Conservation (phyloP, 108 stramenopile genomes). For the Nitzschia palea region DNA sequence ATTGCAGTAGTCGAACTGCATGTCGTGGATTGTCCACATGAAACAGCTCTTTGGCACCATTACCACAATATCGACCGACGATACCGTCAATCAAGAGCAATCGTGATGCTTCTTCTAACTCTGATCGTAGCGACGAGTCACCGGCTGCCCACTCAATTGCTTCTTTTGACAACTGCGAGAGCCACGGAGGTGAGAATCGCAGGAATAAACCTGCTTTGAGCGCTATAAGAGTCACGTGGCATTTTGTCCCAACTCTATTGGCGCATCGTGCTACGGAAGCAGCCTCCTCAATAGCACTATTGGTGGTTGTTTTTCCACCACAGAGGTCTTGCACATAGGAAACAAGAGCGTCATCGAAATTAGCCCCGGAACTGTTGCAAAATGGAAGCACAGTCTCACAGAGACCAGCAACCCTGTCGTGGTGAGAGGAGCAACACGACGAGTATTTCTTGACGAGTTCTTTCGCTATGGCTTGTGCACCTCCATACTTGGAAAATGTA, state of each 20-base stretch:
- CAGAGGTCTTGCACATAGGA: constrained; percentile 56
- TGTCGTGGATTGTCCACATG: constrained; percentile 78
- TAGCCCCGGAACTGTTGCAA: constrained; percentile 40
- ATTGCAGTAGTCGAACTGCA: constrained; percentile 59
- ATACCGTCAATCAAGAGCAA: constrained; percentile 70
- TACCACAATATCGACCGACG: constrained; percentile 78
- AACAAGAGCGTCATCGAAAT: constrained; percentile 60
- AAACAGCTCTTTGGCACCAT: constrained; percentile 77
- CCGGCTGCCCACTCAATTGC: constrained; percentile 69
- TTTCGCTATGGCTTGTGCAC: constrained; percentile 55
- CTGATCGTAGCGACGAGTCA: constrained; percentile 59
- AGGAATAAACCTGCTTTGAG: constrained; percentile 74
- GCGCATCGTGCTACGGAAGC: constrained; percentile 67
- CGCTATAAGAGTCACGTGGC: constrained; percentile 59
- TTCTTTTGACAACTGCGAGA: constrained; percentile 56
- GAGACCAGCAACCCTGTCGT: constrained; percentile 14
- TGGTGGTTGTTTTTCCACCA: constrained; percentile 50
- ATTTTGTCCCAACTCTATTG: constrained; percentile 44
- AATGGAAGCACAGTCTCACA: constrained; percentile 47
- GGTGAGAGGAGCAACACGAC: constrained; percentile 6
- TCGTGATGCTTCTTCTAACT: constrained; percentile 76
- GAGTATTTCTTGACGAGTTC: constrained; percentile 56
- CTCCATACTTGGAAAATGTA: constrained; percentile 51
- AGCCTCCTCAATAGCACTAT: constrained; percentile 36
- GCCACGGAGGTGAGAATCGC: constrained; percentile 55